Evolutionary conservation across 805 yeast species (phyloP), one percentile per base, ranked within the genome.

Genomic region (Wickerhamomyces bovis): DNA sequence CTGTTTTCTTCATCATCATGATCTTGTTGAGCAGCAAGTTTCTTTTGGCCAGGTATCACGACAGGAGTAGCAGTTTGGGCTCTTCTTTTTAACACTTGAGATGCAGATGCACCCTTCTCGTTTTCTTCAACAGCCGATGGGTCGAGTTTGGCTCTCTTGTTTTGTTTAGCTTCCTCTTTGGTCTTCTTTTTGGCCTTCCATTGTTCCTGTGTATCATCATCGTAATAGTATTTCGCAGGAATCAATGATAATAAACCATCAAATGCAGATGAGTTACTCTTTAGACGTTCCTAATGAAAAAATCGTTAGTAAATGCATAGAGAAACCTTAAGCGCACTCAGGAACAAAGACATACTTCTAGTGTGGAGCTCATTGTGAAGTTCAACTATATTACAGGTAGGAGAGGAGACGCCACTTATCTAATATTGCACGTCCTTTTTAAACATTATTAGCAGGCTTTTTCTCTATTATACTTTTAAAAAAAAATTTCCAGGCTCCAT

Each of bases 211-310:
- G 92, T 83, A 48, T 87, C 92, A 36, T 86, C 96, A 64, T 90
- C 97, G 63, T 87, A 89, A 64, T 92, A 92, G 61, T 85, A 89
- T 61, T 89, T 89, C 3, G 97, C 96, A 3, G 98, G 97, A 48
- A 92, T 90, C 64, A 92, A 71, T 19, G 97, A 88, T 49, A 92
- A 71, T 44, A 92, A 71, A 21, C 97, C 96, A 62, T 87, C 88
- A 64, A 92, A 92, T 4, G 97, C 89, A 44, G 80, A 71, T 13
- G 94, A 81, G 61, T 85, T 89, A 28, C 80, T 79, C 66, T 85
- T 81, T 55, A 86, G 75, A 54, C 95, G 80, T 61, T 86, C 94
- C 82, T 81, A 44, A 26, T 12, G 10, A 21, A 21, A 33, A 7
- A 6, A 18, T 20, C 11, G 39, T 36, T 36, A 36, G 25, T 36